Conservation (phyloP, 2,329 filamentous ascomycete genomes). For the Sarocladium kiliense region DNA sequence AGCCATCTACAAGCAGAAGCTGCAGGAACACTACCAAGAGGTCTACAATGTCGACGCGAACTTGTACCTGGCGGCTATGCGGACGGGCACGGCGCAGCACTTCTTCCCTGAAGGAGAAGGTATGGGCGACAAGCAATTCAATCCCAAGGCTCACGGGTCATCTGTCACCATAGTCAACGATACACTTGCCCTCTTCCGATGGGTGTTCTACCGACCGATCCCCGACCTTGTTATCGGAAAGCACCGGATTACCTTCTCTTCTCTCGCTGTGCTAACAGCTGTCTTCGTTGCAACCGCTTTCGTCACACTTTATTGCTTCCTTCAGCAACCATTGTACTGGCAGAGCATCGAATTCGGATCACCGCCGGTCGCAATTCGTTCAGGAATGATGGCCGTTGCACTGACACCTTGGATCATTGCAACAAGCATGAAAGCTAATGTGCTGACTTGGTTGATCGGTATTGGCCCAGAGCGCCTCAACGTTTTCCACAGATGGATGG, state of each 20-base stretch:
- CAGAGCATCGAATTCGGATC: constrained; percentile 81
- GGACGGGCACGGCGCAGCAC: constrained; percentile 61
- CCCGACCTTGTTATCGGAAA: constrained; percentile 66
- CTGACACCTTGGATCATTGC: constrained; percentile 91
- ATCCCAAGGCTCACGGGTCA: constrained; percentile 67
- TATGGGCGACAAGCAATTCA: constrained; percentile 51
- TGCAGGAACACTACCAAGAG: constrained; percentile 58
- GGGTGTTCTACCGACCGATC: constrained; percentile 83
- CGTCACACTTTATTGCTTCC: constrained; percentile 74
- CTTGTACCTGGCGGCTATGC: constrained; percentile 38
- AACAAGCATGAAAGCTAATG: constrained; percentile 84
- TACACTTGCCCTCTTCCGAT: constrained; percentile 75
- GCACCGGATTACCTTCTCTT: constrained; percentile 73
- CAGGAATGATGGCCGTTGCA: constrained; percentile 88
- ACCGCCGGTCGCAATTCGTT: constrained; percentile 77
- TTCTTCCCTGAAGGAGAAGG: constrained; percentile 63
- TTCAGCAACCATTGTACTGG: constrained; percentile 87
- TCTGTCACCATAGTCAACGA: constrained; percentile 73
- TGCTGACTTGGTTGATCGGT: constrained; percentile 78
- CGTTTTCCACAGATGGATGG: constrained; percentile 87
- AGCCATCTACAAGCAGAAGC: constrained; percentile 79
- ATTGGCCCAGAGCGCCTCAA: constrained; percentile 91
- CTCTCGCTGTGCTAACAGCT: constrained; percentile 65
- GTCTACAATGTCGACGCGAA: constrained; percentile 47
- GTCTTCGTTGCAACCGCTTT: constrained; percentile 65